Evolutionary conservation across 2,329 filamentous ascomycete species (phyloP).

Genomic region (Didymella exigua): DNA sequence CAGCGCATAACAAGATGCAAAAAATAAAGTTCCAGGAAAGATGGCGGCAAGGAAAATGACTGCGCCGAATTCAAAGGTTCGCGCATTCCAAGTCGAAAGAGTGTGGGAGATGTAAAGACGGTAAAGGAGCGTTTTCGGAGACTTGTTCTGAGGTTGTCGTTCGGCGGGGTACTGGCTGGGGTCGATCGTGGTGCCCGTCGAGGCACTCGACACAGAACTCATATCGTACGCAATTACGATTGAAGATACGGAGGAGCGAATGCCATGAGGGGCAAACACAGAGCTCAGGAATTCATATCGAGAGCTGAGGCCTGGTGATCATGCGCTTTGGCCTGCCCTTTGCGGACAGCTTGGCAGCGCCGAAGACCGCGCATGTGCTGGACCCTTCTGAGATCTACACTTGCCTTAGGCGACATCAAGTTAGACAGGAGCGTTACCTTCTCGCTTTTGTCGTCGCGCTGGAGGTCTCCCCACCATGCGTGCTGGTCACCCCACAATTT

Average conservation of each 20-base stretch:
- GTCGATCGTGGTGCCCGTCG: constrained; percentile 4
- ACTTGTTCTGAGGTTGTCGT: constrained; percentile 3
- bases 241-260: not conserved
- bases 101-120: constrained; percentile 55
- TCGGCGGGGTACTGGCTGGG: constrained; percentile 7
- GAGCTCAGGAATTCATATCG: constrained; percentile 5
- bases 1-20: constrained; percentile 72
- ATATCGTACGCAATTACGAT: constrained; percentile 9
- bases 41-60: constrained; percentile 55
- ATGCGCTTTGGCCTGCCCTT: constrained; percentile 13
- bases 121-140: constrained; percentile 29
- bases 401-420: constrained; percentile 3
- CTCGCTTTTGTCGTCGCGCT: constrained; percentile 10
- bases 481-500: constrained; percentile 16
- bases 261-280: constrained; percentile 6
- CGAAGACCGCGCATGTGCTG: constrained; percentile 11
- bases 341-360: constrained; percentile 15
- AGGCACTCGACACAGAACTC: constrained; percentile 10
- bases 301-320: constrained; percentile 15
- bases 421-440: not conserved
- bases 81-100: constrained; percentile 57
- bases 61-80: constrained; percentile 58
- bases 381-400: constrained; percentile 14
- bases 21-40: constrained; percentile 63
- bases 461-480: constrained; percentile 8